Base-by-base conservation (phyloP, 345 rosid genomes). In the Litchi chinensis region DNA sequence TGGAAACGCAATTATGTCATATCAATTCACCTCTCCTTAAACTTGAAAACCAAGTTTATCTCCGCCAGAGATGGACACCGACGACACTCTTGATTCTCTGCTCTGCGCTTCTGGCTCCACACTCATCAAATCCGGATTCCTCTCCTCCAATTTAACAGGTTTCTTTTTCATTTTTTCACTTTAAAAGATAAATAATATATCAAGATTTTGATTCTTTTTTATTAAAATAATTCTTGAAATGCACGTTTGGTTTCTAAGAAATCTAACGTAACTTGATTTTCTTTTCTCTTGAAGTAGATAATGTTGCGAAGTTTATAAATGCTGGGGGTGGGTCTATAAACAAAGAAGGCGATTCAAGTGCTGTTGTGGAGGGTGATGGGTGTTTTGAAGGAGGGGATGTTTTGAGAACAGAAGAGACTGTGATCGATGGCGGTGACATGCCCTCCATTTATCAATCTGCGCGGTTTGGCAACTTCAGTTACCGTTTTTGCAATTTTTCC, bases 371-470 rank as follows among this genome's bases (percentile, higher is more conserved):
- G 59, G 75, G 77, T 18, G 90, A 88, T 71, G 48, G 73, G 18
- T 80, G 60, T 82, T 86, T 73, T 3, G 81, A 82, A 71, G 90
- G 90, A 69, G 89, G 91, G 46, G 74, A 84, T 72, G 84, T 88
- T 70, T 65, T 88, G 22, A 70, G 82, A 67, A 88, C 91, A 1
- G 68, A 62, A 48, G 89, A 88, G 54, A 54, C 8, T 40, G 82
- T 88, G n/a, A 59, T 12, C 28, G 87, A 81, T 46, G 87, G 76
- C 69, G 91, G 89, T 56, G 87, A 86, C 77, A 59, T 74, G 65
- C 83, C 81, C 4, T 73, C 70, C 76, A 68, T 88, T 70, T 86
- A 88, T 82, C 85, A 86, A 76, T 86, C 89, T 13, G 91, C 89
- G 13, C 50, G 91, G 8, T 70, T 80, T 41, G 89, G 91, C 18